Base-by-base conservation (phyloP, 2,329 filamentous ascomycete species). In the Ascochyta viciae-villosae region DNA sequence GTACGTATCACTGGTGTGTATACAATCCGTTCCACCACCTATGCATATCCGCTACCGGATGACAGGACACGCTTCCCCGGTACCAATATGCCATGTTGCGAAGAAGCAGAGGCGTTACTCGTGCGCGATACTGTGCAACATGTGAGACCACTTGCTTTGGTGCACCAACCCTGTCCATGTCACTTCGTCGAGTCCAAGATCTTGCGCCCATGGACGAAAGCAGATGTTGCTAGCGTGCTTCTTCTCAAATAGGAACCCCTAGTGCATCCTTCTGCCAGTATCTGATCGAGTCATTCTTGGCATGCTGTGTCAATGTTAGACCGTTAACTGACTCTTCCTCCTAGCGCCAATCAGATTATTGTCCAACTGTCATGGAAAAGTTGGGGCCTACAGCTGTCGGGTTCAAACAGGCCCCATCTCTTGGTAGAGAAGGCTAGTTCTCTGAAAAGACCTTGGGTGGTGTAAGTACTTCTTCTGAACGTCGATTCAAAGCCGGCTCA, bases 1-100 rank as follows among this genome's bases (percentile, higher is more conserved):
- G 40, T n/a, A n/a, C 34, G 23, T 27, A 23, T 13, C 13, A 37
- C 12, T 55, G 46, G 46, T 43, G 46, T 55, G 52, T 55, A 55
- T 42, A 37, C 50, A 41, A 33, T 12, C 26, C 41, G 27, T 40
- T 19, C 15, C 29, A 43, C 8, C 6, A 8, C 13, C 31, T 12
- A 34, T 35, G 46, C 40, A 41, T 40, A 9, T 16, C 16, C 35
- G 15, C 16, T 42, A 55, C 42, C 53, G 47, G 41, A 16, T 44
- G 19, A 38, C 37, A 47, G 53, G 23, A 37, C 16, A 23, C 22
- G 31, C 33, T 50, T 50, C 47, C 41, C 41, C 52, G 40, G 40
- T 13, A n/a, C 45, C 41, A 19, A 46, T 35, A 9, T 22, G 7
- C 16, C 24, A 37, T 38, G 35, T 27, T 41, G 27, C 29, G 10